Percentiles rank a stretch among this genome's conserved stretches.
Conservation (phyloP, 2,329 filamentous ascomycete genomes). For the Hypoxylon sp. region DNA sequence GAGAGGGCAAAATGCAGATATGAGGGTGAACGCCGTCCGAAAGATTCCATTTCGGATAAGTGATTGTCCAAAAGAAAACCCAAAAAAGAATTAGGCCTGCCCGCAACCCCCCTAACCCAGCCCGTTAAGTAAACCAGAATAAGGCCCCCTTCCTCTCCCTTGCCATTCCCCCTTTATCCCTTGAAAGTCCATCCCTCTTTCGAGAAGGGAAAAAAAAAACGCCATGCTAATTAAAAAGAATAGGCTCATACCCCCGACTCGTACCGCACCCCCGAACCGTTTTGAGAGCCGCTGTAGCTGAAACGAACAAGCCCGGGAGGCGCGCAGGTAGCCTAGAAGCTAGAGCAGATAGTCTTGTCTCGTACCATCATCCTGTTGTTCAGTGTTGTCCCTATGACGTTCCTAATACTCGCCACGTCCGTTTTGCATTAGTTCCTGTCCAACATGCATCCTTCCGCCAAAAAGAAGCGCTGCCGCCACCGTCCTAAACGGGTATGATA, state of each 20-base stretch:
- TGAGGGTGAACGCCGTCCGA: constrained; percentile 29
- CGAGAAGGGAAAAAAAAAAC: constrained; percentile 29
- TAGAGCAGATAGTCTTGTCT: constrained; percentile 5
- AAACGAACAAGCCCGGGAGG: no score
- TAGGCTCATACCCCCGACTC: constrained; percentile 23
- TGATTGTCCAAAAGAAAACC: constrained; percentile 19
- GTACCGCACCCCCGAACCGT: constrained; percentile 19
- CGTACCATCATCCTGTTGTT: constrained; percentile 8
- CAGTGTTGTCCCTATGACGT: constrained; percentile 18
- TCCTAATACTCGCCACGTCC: constrained; percentile 19
- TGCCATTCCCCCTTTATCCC: not conserved
- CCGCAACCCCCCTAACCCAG: constrained; percentile 4
- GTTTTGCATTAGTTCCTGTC: constrained; percentile 18
- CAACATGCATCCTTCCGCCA: constrained; percentile 5
- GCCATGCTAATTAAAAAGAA: constrained; percentile 32
- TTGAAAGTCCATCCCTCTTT: constrained; percentile 20
- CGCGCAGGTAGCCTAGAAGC: constrained; percentile 21
- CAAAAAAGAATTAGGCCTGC: constrained; percentile 23
- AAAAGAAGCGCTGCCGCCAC: constrained; percentile 32
- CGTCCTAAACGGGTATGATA: constrained; percentile 31
- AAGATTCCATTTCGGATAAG: constrained; percentile 33
- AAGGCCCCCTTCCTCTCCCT: constrained; percentile 9
- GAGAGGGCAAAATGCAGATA: constrained; percentile 30
- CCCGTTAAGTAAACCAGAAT: constrained; percentile 21
- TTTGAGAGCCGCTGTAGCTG: constrained; percentile 16